phyloP scores from a whole-genome alignment of 805 yeast genomes.

The Ogataea angusta region DNA sequence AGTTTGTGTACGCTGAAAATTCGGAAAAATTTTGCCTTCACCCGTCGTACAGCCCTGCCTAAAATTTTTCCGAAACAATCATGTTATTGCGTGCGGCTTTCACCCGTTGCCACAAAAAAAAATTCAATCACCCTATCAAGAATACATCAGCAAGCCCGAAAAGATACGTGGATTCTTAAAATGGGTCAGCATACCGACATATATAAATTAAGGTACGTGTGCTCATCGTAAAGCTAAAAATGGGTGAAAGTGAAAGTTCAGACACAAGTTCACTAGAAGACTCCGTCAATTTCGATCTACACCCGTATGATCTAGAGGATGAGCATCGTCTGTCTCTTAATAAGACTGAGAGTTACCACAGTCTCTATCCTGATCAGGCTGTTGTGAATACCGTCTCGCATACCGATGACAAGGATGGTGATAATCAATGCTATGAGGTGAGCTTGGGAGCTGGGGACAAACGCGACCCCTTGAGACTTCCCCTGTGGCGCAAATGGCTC shows the following conservation, averaged over 20 bases:
- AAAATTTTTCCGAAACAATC: not conserved
- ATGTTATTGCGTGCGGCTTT: slow-evolving; percentile 6
- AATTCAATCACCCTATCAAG: not conserved
- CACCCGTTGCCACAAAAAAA: not conserved
- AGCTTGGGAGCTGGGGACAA: slow-evolving; percentile 17
- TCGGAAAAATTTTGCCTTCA: slow-evolving; percentile 6
- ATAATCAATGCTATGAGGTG: slow-evolving; percentile 15
- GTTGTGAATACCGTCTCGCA: slow-evolving; percentile 6
- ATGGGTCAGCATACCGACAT: not conserved
- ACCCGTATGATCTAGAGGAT: not conserved
- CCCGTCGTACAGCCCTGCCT: slow-evolving; percentile 2
- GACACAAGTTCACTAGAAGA: slow-evolving; percentile 3
- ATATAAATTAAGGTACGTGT: not conserved
- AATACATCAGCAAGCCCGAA: slow-evolving; percentile 2
- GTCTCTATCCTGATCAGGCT: slow-evolving; percentile 23
- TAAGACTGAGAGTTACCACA: slow-evolving; percentile 13
- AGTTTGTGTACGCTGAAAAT: slow-evolving; percentile 14
- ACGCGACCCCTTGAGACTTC: slow-evolving; percentile 28
- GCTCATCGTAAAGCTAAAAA: not conserved
- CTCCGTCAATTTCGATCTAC: not conserved
- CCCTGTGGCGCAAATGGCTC: slow-evolving; percentile 51
- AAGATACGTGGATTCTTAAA: slow-evolving; percentile 2
- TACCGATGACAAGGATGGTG: not conserved
- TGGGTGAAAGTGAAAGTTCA: slow-evolving; percentile 1
- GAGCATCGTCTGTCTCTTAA: slow-evolving; percentile 4